Evolutionary conservation across 495 filamentous ascomycete species (phyloP), one percentile per base, ranked within the genome.

Genomic region (Hypoxylon rickii): DNA sequence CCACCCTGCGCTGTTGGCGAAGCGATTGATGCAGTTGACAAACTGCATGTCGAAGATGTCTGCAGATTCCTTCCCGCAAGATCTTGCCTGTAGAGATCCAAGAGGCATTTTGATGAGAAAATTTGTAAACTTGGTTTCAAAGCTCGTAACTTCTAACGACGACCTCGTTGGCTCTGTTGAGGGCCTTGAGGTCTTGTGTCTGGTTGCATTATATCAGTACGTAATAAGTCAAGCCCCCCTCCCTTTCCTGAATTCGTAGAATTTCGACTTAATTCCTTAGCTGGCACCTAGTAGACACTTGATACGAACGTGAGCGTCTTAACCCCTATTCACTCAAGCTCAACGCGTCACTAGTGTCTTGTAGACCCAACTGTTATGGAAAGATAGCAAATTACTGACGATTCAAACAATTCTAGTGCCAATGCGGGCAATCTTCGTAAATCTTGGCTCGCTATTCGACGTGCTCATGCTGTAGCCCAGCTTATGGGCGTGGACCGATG

Each of bases 121-220:
- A 40, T 75, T 73, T 24, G 57, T 76, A n/a, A 55, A 66, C 7
- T 48, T 63, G 0, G 72, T 79, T 12, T 66, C 65, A 11, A 58
- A 73, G 10, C 63, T 74, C 13, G 72, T 82, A 6, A 74, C 73
- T 13, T 78, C 73, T 13, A 76, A 82, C 32, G 79, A 84, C 39
- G 74, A 74, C 34, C 58, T 83, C 0, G 58, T 83, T 1, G 67
- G 65, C n/a, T 77, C 69, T 5, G 64, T 69, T 12, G 75, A 79
- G 48, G 77, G 76, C 7, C 58, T 79, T 2, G 72, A 80, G 49
- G 69, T 68, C 40, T 58, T 80, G 6, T 50, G 67, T 24, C 45
- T 78, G 0, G 54, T 72, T 21, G 60, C 69, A 3, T 16, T 73
- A 20, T 75, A 72, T 56, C 76, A 78, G 58, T 62, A 56, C 2